Conservation (phyloP, 2,329 filamentous ascomycete genomes). For the Xylaria multiplex region DNA sequence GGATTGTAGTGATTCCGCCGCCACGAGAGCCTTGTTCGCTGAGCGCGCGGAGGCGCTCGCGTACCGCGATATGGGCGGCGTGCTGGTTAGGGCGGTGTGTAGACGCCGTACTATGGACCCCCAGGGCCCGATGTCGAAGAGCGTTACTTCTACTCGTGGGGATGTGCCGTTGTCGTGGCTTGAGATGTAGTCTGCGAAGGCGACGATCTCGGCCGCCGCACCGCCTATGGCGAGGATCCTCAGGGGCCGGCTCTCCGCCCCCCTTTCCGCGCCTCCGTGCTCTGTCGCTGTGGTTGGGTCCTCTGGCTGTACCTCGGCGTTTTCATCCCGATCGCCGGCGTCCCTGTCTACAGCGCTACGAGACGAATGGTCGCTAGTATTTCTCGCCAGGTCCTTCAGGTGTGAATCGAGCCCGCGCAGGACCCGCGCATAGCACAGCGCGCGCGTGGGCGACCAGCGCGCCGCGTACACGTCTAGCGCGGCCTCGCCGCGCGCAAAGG, state of each 20-base stretch:
- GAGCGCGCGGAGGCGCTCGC: conserved; percentile 59
- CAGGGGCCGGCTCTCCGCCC: conserved; percentile 41
- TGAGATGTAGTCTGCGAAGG: conserved; percentile 59
- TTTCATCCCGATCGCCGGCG: neutral
- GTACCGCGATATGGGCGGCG: conserved; percentile 62
- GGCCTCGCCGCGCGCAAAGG: conserved; percentile 73
- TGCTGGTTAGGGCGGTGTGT: conserved; percentile 62
- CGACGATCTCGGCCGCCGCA: conserved; percentile 70
- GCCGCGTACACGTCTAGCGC: conserved; percentile 85
- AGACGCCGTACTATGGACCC: conserved; percentile 68
- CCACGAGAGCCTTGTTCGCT: conserved; percentile 58
- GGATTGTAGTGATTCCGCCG: conserved; percentile 51
- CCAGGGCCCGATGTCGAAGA: conserved; percentile 90
- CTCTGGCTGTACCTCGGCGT: neutral
- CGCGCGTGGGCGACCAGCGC: conserved; percentile 88
- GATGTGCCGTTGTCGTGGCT: conserved; percentile 38
- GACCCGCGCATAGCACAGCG: conserved; percentile 79
- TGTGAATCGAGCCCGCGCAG: conserved; percentile 53
- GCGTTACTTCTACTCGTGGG: conserved; percentile 57
- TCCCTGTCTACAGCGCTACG: neutral
- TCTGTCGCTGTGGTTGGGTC: neutral
- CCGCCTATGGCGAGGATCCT: conserved; percentile 63
- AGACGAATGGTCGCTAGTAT: neutral
- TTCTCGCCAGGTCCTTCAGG: conserved; percentile 22
- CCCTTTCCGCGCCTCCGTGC: neutral